phyloP scores from a whole-genome alignment of 495 filamentous ascomycete genomes.

The Penicillium turbatum region DNA sequence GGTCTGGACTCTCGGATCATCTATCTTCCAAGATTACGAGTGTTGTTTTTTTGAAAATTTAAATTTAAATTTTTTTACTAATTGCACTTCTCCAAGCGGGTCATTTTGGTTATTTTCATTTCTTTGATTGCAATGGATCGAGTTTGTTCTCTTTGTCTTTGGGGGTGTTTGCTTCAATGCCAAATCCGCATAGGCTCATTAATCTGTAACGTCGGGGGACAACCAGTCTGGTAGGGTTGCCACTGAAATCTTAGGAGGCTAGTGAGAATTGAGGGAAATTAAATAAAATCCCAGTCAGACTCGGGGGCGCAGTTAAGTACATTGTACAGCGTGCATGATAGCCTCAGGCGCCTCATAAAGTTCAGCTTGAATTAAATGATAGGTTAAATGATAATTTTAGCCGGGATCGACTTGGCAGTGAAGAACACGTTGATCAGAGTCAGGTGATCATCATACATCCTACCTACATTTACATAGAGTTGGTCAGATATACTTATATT shows the following conservation, averaged over 20 bases:
- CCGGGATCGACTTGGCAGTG: background rate
- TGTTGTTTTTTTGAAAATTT: background rate
- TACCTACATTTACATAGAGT: too few relatives aligned
- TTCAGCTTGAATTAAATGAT: too few relatives aligned
- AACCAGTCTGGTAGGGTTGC: background rate
- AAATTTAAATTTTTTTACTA: background rate
- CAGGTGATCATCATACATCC: background rate
- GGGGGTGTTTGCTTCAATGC: background rate
- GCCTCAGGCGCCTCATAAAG: background rate
- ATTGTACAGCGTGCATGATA: too few relatives aligned
- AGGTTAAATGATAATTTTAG: background rate
- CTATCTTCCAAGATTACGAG: constrained; percentile 3
- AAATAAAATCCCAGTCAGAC: too few relatives aligned
- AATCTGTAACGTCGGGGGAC: background rate
- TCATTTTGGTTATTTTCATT: too few relatives aligned
- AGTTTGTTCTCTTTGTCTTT: background rate
- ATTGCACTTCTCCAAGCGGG: background rate
- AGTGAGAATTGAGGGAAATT: background rate
- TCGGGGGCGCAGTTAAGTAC: background rate
- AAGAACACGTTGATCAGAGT: background rate
- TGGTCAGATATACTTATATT: too few relatives aligned
- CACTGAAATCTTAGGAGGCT: constrained; percentile 1
- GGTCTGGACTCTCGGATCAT: constrained; percentile 11
- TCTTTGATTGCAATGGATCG: background rate
- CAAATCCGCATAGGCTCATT: background rate